Conservation (phyloP, 129 eudicot genomes). For the Helianthus tuberosus region DNA sequence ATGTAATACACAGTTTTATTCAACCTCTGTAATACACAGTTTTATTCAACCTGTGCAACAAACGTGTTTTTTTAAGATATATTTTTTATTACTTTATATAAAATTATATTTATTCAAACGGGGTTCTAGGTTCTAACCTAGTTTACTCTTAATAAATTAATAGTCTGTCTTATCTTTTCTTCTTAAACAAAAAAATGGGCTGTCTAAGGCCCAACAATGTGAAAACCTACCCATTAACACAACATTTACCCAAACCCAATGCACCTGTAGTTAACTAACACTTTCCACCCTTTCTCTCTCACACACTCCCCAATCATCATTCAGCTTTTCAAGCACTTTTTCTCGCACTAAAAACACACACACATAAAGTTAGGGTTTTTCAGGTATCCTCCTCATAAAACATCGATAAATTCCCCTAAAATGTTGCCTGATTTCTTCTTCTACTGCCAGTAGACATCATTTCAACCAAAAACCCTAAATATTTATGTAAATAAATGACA, state of each 20-base stretch:
- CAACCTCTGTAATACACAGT: too few relatives aligned
- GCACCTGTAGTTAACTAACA: neutral
- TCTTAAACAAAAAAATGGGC: neutral
- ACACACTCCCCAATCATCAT: conserved; percentile 29
- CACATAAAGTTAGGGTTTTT: conserved; percentile 10
- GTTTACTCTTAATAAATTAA: too few relatives aligned
- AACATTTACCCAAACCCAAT: neutral
- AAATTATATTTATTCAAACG: too few relatives aligned
- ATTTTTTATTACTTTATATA: too few relatives aligned
- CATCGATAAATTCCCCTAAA: neutral
- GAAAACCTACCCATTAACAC: neutral
- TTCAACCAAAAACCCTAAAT: neutral
- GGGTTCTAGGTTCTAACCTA: too few relatives aligned
- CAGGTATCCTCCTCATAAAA: conserved; percentile 12
- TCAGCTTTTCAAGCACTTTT: conserved; percentile 33
- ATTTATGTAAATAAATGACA: conserved; percentile 28
- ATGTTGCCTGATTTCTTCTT: conserved; percentile 10
- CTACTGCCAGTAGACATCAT: conserved; percentile 10
- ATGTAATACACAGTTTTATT: too few relatives aligned
- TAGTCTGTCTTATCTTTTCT: too few relatives aligned
- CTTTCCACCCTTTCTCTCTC: neutral
- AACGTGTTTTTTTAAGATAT: too few relatives aligned
- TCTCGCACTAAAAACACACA: conserved; percentile 18
- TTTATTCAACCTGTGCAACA: too few relatives aligned
- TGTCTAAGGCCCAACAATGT: neutral